phyloP scores from a whole-genome alignment of 768 basidiomycete genomes.

The Pholiota microspora region DNA sequence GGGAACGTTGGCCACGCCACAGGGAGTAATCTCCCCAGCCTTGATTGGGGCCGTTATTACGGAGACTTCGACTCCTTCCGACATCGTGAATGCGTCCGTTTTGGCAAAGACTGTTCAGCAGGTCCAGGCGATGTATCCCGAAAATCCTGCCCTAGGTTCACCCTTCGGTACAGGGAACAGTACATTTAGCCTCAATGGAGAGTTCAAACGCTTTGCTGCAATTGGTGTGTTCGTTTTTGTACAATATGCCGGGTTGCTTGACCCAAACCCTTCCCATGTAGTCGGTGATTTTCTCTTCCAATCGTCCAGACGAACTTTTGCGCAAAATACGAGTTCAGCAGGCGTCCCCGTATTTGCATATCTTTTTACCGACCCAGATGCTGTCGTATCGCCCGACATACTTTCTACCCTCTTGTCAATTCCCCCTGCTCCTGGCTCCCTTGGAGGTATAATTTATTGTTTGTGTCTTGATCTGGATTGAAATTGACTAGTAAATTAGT shows the following conservation, averaged over 20 bases:
- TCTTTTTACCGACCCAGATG: conserved; percentile 32
- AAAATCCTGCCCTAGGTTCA: conserved; percentile 36
- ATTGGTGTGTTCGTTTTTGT: conserved; percentile 19
- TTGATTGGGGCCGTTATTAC: conserved; percentile 13
- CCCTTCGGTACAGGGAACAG: conserved; percentile 42
- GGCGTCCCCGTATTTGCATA: conserved; percentile 37
- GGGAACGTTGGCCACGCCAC: conserved; percentile 32
- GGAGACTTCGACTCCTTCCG: conserved; percentile 20
- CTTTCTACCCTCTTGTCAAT: conserved; percentile 9
- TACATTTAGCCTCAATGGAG: conserved; percentile 32
- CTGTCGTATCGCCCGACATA: conserved; percentile 1
- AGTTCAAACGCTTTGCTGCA: conserved; percentile 27
- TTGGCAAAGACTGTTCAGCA: conserved; percentile 16
- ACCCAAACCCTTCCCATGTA: conserved; percentile 5
- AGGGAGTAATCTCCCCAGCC: conserved; percentile 19
- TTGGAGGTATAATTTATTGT: conserved; percentile 22
- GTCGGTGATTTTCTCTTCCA: conserved; percentile 30
- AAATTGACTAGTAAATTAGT: conserved; percentile 9
- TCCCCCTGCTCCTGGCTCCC: conserved; percentile 13
- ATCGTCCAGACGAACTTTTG: conserved; percentile 23
- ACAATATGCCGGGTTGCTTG: conserved; percentile 3
- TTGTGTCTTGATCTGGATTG: neutral
- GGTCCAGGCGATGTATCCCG: conserved; percentile 35
- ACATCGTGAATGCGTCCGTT: conserved; percentile 17
- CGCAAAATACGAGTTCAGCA: conserved; percentile 31